Percentiles rank a stretch among this genome's conserved stretches.
These are phyloP conservation scores for Gonapodya prolifera DNA, from an alignment of 192 early-diverging fungal genomes.

Conservation along the genomic window DNA sequence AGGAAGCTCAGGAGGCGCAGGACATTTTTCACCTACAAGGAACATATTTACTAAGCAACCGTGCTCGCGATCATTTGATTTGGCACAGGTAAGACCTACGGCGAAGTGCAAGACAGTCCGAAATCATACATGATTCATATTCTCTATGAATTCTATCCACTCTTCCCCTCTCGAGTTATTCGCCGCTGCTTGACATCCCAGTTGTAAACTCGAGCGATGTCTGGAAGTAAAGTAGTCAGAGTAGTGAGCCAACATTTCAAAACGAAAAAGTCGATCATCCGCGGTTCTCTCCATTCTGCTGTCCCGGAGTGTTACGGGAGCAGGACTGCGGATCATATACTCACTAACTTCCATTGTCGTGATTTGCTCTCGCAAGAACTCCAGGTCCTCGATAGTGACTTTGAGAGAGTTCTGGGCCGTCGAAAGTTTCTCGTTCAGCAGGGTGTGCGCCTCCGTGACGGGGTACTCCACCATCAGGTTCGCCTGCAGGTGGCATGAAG, in stretches of 20 bases:
- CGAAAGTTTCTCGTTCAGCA: slow-evolving; percentile 63
- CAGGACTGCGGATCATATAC: slow-evolving; percentile 24
- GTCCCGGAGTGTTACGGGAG: background rate
- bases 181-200: slow-evolving; percentile 87
- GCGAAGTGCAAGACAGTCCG: no score
- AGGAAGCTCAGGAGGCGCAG: no score
- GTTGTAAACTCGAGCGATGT: slow-evolving; percentile 91
- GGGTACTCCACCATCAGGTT: slow-evolving; percentile 98
- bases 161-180: slow-evolving; percentile 27
- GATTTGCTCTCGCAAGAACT: slow-evolving; percentile 90
- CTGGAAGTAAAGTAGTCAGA: slow-evolving; percentile 7
- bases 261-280: slow-evolving; percentile 5
- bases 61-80: no score
- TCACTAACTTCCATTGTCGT: slow-evolving; percentile 99
- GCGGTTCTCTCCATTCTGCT: background rate
- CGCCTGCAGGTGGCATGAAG: slow-evolving; percentile 36
- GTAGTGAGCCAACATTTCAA: background rate
- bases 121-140: background rate
- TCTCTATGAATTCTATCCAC: slow-evolving; percentile 9
- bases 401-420: slow-evolving; percentile 59
- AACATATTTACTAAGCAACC: no score
- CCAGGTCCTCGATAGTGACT: slow-evolving; percentile 77
- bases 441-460: slow-evolving; percentile 68
- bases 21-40: slow-evolving; percentile 34
- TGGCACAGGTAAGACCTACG: no score